Evolutionary conservation across 139 green algal species (phyloP), one percentile per base, ranked within the genome.

Genomic region (Micromonas commoda): DNA sequence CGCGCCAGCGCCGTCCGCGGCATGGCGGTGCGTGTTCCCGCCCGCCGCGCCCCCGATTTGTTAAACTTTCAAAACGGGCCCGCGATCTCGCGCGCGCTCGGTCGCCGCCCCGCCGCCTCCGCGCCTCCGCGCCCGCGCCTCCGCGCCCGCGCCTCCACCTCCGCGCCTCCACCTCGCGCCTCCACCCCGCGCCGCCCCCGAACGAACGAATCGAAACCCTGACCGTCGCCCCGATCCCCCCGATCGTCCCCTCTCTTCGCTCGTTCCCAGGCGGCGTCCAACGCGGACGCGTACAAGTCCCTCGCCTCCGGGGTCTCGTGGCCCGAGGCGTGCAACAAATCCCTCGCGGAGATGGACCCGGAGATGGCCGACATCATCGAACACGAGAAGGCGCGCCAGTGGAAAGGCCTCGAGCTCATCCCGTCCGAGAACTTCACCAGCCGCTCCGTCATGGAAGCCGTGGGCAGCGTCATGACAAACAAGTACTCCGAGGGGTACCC

Each of bases 361-460:
- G 93, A 97, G 83, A 84, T 99, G 57, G 85, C 83, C 52, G 87
- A 94, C 72, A 96, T 99, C 83, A 98, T 99, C 64, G 88, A 96
- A 86, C 86, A 94, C 54, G 95, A 99, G 84, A 99, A 98, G 88
- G 93, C 93, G 81, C 86, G 94, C 26, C 95, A 99, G 86, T 96
- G 82, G 83, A 96, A 96, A 88, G 95, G 95, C 37, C 84, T 99
- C 71, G 94, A 98, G 87, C 89, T 99, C 1, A 99, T 98, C 66
- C 93, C 95, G 19, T 96, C 89, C 31, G 95, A 99, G 88, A 99
- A 99, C 88, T 98, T 99, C 85, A 92, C 91, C 16, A 96, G 89
- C 0, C 34, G 81, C 2, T 92, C 89, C 37, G 95, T 99, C 35
- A 96, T 98, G 92, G 91, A 97, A 83, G 93, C 95, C 0, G 92